These are phyloP conservation scores for Pichia thaimueangensis DNA, from an alignment of 805 yeast genomes.

Conservation along the genomic window DNA sequence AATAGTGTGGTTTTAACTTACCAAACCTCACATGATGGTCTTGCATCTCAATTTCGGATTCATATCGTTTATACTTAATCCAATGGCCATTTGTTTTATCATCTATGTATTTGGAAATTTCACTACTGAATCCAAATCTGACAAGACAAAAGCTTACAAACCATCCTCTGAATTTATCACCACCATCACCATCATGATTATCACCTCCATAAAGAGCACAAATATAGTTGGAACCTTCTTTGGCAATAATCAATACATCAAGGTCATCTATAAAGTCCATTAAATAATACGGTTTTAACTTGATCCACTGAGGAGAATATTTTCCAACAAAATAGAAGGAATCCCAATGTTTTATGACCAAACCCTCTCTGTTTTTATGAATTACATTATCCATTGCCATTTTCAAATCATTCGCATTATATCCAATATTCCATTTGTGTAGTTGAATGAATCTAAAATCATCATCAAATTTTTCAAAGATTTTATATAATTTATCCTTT, in stretches of 20 bases:
- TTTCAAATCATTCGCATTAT: slow-evolving; percentile 41
- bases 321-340: slow-evolving; percentile 57
- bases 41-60: slow-evolving; percentile 3
- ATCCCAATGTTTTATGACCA: slow-evolving; percentile 61
- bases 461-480: slow-evolving; percentile 39
- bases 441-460: slow-evolving; percentile 44
- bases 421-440: slow-evolving; percentile 35
- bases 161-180: slow-evolving; percentile 13
- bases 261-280: slow-evolving; percentile 81
- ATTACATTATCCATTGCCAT: slow-evolving; percentile 53
- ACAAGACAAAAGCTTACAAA: slow-evolving; percentile 70
- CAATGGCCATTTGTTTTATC: slow-evolving; percentile 55
- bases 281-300: slow-evolving; percentile 86
- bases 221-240: slow-evolving; percentile 19
- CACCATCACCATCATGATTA: neutral
- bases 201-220: slow-evolving; percentile 6
- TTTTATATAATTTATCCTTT: slow-evolving; percentile 40
- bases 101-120: slow-evolving; percentile 39
- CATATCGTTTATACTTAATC: slow-evolving; percentile 29
- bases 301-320: slow-evolving; percentile 65
- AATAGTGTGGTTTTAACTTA: slow-evolving; percentile 53
- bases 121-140: slow-evolving; percentile 74
- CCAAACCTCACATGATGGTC: slow-evolving; percentile 45
- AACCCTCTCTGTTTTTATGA: slow-evolving; percentile 67
- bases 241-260: slow-evolving; percentile 76